These are phyloP conservation scores for Ogataea pilisensis DNA, from an alignment of 805 yeast species.

Conservation along the genomic window DNA sequence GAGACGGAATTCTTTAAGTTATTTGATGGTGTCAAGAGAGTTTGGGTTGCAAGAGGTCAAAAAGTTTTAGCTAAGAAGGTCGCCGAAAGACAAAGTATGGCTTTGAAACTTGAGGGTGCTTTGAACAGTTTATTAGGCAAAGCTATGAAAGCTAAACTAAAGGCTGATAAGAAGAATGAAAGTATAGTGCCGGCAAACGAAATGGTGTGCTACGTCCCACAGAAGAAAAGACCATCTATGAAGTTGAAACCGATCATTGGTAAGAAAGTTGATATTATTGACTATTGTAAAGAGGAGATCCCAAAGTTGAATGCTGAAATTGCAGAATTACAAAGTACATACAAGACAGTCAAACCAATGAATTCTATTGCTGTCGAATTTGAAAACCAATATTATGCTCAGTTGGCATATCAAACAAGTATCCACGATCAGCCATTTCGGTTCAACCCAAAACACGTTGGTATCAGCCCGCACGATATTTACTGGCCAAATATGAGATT, in stretches of 20 bases:
- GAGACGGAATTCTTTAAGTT: constrained; percentile 69
- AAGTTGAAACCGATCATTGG: constrained; percentile 42
- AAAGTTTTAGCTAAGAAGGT: constrained; percentile 52
- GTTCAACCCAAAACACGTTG: constrained; percentile 56
- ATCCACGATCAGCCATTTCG: constrained; percentile 64
- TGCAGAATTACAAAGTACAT: constrained; percentile 47
- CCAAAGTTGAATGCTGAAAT: constrained; percentile 57
- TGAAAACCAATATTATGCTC: constrained; percentile 71
- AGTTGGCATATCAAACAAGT: constrained; percentile 61
- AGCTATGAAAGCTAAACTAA: constrained; percentile 60
- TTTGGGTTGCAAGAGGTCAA: constrained; percentile 73
- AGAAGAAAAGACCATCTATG: constrained; percentile 62
- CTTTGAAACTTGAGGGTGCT: constrained; percentile 61
- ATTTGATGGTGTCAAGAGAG: constrained; percentile 76
- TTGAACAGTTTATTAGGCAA: constrained; percentile 51
- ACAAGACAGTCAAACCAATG: constrained; percentile 51
- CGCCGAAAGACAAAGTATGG: constrained; percentile 54
- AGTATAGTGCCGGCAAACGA: constrained; percentile 42
- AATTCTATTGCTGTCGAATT: constrained; percentile 79
- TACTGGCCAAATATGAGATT: constrained; percentile 71
- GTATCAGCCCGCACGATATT: constrained; percentile 59
- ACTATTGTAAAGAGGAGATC: constrained; percentile 51
- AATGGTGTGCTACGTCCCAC: constrained; percentile 56
- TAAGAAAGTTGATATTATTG: constrained; percentile 59
- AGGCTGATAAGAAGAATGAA: constrained; percentile 64